phyloP scores from a whole-genome alignment of 2,329 filamentous ascomycete genomes.

The Ilyonectria destructans region DNA sequence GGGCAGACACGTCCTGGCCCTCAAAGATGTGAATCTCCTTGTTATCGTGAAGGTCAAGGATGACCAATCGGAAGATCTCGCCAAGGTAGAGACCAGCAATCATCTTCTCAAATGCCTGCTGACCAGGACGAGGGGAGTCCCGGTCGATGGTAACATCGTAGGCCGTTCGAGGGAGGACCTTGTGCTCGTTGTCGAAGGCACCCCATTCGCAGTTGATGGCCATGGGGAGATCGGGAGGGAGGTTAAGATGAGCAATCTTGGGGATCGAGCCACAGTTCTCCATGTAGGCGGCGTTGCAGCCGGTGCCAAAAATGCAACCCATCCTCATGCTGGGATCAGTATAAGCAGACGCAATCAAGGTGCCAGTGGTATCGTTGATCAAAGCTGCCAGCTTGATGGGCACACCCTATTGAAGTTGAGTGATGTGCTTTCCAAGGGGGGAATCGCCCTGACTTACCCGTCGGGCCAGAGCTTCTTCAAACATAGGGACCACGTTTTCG shows the following conservation, averaged over 20 bases:
- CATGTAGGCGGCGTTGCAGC: slow-evolving; percentile 99
- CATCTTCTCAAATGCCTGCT: slow-evolving; percentile 99
- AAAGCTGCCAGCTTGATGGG: slow-evolving; percentile 94
- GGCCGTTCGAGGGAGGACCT: slow-evolving; percentile 86
- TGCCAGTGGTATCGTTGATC: slow-evolving; percentile 98
- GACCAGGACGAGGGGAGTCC: slow-evolving; percentile 91
- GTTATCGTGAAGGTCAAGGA: slow-evolving; percentile 89
- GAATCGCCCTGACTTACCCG: slow-evolving; percentile 50
- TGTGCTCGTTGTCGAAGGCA: slow-evolving; percentile 95
- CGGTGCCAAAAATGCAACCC: slow-evolving; percentile 98
- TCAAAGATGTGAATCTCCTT: slow-evolving; percentile 84
- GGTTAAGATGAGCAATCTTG: slow-evolving; percentile 92
- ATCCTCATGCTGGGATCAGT: slow-evolving; percentile 95
- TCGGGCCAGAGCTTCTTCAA: slow-evolving; percentile 83
- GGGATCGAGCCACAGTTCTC: slow-evolving; percentile 92
- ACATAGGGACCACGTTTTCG: slow-evolving; percentile 89
- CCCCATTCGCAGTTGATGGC: slow-evolving; percentile 99
- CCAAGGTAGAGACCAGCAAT: slow-evolving; percentile 95
- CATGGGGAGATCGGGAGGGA: slow-evolving; percentile 87
- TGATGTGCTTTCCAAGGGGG: neutral
- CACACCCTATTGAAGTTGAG: slow-evolving; percentile 72
- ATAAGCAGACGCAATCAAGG: slow-evolving; percentile 95
- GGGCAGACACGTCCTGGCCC: slow-evolving; percentile 83
- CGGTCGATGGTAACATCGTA: slow-evolving; percentile 93
- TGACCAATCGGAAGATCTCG: slow-evolving; percentile 91